Conservation (phyloP, 2,329 filamentous ascomycete genomes). For the Pseudogymnoascus destructans region DNA sequence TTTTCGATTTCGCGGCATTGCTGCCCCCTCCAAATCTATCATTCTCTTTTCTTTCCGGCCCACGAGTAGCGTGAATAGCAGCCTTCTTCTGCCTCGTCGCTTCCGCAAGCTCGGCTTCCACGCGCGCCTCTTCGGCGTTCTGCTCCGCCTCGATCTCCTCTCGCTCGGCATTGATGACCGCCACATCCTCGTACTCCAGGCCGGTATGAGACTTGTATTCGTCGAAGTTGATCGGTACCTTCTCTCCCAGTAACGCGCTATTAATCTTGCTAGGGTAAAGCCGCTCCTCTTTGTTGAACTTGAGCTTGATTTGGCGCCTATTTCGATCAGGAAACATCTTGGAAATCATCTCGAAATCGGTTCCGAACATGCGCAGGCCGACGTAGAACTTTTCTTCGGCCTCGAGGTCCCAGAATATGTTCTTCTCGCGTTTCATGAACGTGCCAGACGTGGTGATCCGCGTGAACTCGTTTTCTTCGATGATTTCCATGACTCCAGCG, state of each 20-base stretch:
- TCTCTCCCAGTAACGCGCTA: constrained; percentile 46
- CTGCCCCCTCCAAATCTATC: constrained; percentile 3
- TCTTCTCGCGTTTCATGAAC: constrained; percentile 51
- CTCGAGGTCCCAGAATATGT: constrained; percentile 56
- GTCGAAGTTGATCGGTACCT: constrained; percentile 46
- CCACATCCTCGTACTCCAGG: constrained; percentile 41
- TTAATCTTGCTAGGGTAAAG: constrained; percentile 50
- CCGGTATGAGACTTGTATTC: constrained; percentile 45
- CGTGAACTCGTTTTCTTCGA: constrained; percentile 71
- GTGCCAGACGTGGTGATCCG: constrained; percentile 55
- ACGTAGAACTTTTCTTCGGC: constrained; percentile 67
- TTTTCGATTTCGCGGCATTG: constrained; percentile 13
- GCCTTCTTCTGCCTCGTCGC: constrained; percentile 21
- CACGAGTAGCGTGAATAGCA: constrained; percentile 15
- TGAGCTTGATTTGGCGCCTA: constrained; percentile 64
- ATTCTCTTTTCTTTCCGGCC: neutral
- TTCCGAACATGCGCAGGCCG: constrained; percentile 63
- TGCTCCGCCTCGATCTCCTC: constrained; percentile 32
- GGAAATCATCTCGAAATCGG: constrained; percentile 69
- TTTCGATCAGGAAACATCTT: constrained; percentile 62
- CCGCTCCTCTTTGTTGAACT: constrained; percentile 69
- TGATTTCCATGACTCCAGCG: constrained; percentile 41
- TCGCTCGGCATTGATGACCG: constrained; percentile 42
- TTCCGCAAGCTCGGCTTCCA: constrained; percentile 30
- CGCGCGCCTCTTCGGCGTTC: constrained; percentile 32